A percentile compares a stretch with the other conserved stretches of the same genome.
Conservation (phyloP, 192 early-diverging fungal species). For the Phlyctochytrium planicorne region DNA sequence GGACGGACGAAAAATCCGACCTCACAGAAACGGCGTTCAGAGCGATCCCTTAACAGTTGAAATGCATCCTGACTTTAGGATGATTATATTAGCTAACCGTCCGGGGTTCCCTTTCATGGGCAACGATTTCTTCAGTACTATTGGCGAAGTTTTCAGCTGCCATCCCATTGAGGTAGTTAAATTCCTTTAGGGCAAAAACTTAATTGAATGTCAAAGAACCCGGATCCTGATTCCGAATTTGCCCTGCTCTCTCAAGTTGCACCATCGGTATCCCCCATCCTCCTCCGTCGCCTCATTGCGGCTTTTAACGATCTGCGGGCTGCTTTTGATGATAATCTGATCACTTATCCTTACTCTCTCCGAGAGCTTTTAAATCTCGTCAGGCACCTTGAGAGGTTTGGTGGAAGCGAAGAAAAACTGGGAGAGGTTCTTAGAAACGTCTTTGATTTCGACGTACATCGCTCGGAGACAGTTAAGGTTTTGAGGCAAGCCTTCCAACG, state of each 20-base stretch:
- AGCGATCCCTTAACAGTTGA: constrained; percentile 6
- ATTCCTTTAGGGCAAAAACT: too few relatives aligned
- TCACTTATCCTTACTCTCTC: constrained; percentile 80
- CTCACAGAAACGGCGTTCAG: background rate
- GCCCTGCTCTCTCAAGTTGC: constrained; percentile 68
- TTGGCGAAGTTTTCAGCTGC: constrained; percentile 70
- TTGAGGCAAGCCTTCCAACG: constrained; percentile 26
- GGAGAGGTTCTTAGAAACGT: constrained; percentile 72
- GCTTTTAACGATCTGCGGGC: constrained; percentile 73
- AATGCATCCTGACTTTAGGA: constrained; percentile 66
- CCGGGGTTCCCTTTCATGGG: constrained; percentile 77
- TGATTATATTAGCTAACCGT: constrained; percentile 82
- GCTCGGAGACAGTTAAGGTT: constrained; percentile 35
- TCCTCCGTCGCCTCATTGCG: constrained; percentile 61
- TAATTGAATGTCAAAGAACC: too few relatives aligned
- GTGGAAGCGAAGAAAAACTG: constrained; percentile 65
- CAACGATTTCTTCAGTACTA: constrained; percentile 80
- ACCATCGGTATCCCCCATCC: constrained; percentile 66
- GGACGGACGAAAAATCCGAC: constrained; percentile 70
- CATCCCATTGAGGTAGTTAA: constrained; percentile 76
- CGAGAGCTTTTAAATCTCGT: constrained; percentile 80
- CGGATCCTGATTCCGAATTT: constrained; percentile 73
- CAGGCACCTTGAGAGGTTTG: constrained; percentile 67
- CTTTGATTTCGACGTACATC: constrained; percentile 75
- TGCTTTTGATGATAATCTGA: constrained; percentile 70